A percentile compares a stretch with the other conserved stretches of the same genome.
These are phyloP conservation scores for Alternaria sp. DNA, from an alignment of 2,329 filamentous ascomycete genomes.

Conservation along the genomic window DNA sequence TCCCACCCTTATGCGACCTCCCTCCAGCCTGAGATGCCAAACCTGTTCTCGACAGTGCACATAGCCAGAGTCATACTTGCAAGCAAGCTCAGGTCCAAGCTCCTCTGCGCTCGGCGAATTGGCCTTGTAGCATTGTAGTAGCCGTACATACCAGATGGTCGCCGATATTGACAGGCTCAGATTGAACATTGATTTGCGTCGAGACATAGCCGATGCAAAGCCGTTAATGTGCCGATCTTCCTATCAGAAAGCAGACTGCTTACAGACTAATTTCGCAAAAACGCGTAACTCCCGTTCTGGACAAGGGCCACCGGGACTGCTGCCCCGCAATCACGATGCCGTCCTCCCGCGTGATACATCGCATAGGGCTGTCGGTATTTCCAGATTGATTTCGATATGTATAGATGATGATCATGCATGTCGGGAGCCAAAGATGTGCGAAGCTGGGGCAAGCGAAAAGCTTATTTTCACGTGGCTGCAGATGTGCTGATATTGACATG, in stretches of 20 bases:
- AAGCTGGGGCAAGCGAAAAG: conserved; percentile 20
- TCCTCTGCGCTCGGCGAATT: too few species aligned
- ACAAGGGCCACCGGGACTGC: neutral
- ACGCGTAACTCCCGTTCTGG: neutral
- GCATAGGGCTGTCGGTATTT: conserved; percentile 9
- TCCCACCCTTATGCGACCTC: too few species aligned
- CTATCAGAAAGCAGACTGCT: neutral
- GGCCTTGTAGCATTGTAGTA: too few species aligned
- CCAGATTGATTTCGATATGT: conserved; percentile 13
- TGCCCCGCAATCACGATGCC: conserved; percentile 3
- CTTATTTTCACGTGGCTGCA: conserved; percentile 18
- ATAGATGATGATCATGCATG: conserved; percentile 4
- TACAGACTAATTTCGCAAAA: neutral
- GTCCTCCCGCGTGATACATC: neutral
- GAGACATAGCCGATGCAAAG: neutral
- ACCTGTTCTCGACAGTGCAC: too few species aligned
- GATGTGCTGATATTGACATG: neutral
- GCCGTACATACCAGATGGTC: too few species aligned
- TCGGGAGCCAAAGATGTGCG: neutral
- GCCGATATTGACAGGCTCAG: too few species aligned
- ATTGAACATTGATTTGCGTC: too few species aligned
- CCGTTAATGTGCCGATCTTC: neutral
- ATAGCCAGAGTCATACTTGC: too few species aligned
- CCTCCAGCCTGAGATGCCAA: too few species aligned
- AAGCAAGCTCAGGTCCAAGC: too few species aligned